Conservation (phyloP, 2,329 filamentous ascomycete genomes). For the Xylaria multiplex region DNA sequence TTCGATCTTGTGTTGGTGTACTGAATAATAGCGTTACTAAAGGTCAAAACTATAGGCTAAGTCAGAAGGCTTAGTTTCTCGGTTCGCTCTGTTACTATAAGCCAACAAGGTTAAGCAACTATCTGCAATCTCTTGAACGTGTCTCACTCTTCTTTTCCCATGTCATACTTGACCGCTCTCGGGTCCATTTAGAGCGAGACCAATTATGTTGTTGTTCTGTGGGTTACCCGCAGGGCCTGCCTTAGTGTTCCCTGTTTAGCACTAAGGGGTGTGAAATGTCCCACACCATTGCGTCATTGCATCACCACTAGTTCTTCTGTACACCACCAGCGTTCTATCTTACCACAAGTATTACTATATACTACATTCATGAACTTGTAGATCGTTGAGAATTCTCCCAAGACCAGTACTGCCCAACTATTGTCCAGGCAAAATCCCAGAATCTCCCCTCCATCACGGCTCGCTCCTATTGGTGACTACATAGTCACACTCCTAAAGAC, state of each 20-base stretch:
- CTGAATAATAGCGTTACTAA: not conserved
- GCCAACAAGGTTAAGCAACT: not conserved
- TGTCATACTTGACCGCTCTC: not conserved
- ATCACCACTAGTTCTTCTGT: constrained; percentile 3
- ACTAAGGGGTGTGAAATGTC: constrained; percentile 20
- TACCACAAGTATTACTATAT: not conserved
- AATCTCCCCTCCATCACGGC: not conserved
- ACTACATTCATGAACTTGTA: not conserved
- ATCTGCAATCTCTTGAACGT: not conserved
- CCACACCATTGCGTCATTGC: constrained; percentile 26
- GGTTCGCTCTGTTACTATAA: not conserved
- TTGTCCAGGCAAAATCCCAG: no score
- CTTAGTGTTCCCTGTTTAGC: constrained; percentile 20
- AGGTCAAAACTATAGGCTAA: not conserved
- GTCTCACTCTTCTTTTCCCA: not conserved
- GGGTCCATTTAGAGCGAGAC: not conserved
- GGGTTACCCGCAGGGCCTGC: not conserved
- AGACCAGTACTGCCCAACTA: no score
- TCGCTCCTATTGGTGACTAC: not conserved
- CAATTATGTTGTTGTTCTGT: not conserved
- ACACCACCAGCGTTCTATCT: not conserved
- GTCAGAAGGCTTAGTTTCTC: not conserved
- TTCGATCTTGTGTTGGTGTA: not conserved
- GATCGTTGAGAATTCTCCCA: not conserved
- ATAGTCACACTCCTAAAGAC: not conserved